phyloP scores from a whole-genome alignment of 2,329 filamentous ascomycete genomes.

The Talaromyces funiculosus region DNA sequence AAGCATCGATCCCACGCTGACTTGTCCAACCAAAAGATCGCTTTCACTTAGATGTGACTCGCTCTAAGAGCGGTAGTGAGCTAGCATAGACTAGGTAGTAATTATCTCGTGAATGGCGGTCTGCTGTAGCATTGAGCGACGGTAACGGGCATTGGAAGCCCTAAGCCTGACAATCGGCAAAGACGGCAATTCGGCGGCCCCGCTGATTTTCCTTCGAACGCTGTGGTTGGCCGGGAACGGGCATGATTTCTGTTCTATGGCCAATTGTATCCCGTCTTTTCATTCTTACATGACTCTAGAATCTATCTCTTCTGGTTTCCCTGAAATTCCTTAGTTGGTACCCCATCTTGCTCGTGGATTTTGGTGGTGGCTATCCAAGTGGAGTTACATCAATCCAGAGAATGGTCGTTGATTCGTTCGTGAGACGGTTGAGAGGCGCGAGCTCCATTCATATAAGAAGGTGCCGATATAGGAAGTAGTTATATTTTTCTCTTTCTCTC shows the following conservation, averaged over 20 bases:
- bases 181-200: not conserved
- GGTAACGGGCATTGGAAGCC: not conserved
- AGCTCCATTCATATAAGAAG: not conserved
- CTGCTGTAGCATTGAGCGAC: not conserved
- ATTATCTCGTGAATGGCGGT: not conserved
- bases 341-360: not conserved
- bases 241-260: not conserved
- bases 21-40: not conserved
- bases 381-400: not conserved
- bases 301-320: not conserved
- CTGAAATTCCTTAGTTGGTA: not conserved
- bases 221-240: not conserved
- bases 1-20: not conserved
- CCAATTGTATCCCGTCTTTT: not conserved
- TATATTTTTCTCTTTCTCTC: not conserved
- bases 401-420: not conserved
- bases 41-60: not conserved
- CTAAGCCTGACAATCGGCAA: not conserved
- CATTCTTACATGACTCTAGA: not conserved
- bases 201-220: not conserved
- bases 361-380: not conserved
- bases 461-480: not conserved
- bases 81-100: not conserved
- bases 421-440: not conserved
- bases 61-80: not conserved